Evolutionary conservation across 2,329 filamentous ascomycete genomes (phyloP), one percentile per base, ranked within the genome.

Genomic region (Fusarium duplospermum): DNA sequence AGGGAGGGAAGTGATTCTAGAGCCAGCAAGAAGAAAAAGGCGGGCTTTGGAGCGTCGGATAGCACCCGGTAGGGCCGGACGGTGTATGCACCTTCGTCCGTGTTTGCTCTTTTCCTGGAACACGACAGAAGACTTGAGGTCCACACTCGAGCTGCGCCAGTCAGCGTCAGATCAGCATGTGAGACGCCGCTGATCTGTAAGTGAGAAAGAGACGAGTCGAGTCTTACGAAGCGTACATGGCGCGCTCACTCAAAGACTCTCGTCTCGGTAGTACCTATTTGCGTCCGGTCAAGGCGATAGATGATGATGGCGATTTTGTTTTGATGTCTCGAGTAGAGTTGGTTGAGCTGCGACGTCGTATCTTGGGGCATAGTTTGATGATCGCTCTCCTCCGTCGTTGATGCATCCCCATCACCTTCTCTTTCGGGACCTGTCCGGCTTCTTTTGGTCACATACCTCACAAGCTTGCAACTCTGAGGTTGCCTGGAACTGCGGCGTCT

Each of bases 61-160:
- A 29, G 11, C 42, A 64, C 62, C 72, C 65, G 72, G 69, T 50
- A 72, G 42, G 60, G 52, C 71, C 68, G 71, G 68, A 54, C 61
- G 61, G 31, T n/a, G 24, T 38, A 54, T 54, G 50, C 50, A 54
- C 18, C 50, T 16, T 47, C 27, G 20, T 61, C 58, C 58, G n/a
- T 45, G 45, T 45, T 62, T 62, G 42, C 67, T 75, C 72, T 72
- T 72, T 70, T 74, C 66, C 64, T 74, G 69, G 72, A 70, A 74
- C 69, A 72, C 59, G 67, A 67, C 33, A 54, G 42, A 47, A 47
- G 24, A 14, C 22, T 14, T 16, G 16, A 33, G 59, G 57, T 50
- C 52, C 22, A 60, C 59, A 59, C 54, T 22, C n/a, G 65, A 64
- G 61, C 50, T 74, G 62, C 71, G 65, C 66, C 72, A 74, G 72